Percentiles rank a stretch among this genome's conserved stretches.
phyloP scores from a whole-genome alignment of 2,329 filamentous ascomycete genomes.

The Clarireedia monteithiana region DNA sequence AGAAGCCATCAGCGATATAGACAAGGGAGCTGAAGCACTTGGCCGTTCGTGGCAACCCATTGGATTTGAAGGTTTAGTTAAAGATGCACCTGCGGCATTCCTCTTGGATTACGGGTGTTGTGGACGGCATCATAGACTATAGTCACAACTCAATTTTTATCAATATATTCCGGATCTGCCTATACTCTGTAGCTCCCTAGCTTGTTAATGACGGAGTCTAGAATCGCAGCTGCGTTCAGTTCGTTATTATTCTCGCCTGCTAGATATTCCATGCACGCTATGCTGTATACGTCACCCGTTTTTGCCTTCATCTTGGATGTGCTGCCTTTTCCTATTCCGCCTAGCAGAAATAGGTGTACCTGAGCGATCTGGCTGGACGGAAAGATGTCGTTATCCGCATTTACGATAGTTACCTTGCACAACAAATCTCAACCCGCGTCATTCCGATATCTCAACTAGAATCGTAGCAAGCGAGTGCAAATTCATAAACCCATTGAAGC shows the following conservation, averaged over 20 bases:
- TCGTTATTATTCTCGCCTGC: background rate
- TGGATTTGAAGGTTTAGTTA: background rate
- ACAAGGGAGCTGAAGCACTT: background rate
- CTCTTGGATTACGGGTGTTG: background rate
- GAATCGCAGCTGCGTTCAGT: background rate
- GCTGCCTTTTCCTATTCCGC: background rate
- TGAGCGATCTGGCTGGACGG: background rate
- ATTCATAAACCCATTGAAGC: background rate
- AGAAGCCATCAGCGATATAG: background rate
- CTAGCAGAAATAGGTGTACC: background rate
- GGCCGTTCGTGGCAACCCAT: background rate
- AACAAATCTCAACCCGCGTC: background rate
- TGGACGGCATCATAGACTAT: background rate
- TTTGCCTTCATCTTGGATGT: background rate
- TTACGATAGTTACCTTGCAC: background rate
- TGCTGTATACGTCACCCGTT: background rate
- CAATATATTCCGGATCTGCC: background rate
- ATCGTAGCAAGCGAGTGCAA: slow-evolving; percentile 2
- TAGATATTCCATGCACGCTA: background rate
- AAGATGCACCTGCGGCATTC: background rate
- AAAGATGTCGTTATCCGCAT: background rate
- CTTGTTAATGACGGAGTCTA: background rate
- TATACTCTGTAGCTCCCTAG: background rate
- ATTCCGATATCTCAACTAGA: slow-evolving; percentile 1
- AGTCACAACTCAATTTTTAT: background rate